These are phyloP conservation scores for Colletotrichum gloeosporioides DNA, from an alignment of 2,329 filamentous ascomycete species.

Conservation along the genomic window DNA sequence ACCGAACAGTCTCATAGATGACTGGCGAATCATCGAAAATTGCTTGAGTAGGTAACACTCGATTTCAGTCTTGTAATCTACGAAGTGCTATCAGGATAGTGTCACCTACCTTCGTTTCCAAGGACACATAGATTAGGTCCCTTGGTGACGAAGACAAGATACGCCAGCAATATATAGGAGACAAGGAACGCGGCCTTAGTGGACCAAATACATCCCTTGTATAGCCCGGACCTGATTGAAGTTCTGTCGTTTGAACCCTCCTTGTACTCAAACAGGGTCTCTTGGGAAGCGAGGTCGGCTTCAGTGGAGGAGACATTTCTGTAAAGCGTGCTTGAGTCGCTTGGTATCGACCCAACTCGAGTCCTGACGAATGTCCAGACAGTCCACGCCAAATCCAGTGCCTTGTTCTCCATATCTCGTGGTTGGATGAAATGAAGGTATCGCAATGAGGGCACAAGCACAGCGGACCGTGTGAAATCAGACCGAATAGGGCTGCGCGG, in stretches of 20 bases:
- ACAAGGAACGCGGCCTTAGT: neutral
- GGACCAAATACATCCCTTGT: neutral
- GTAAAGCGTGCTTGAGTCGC: neutral
- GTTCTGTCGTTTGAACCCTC: neutral
- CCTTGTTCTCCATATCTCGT: neutral
- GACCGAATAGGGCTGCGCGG: neutral
- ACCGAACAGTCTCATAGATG: neutral
- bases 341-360: neutral
- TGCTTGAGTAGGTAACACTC: neutral
- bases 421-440: neutral
- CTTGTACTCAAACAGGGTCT: neutral
- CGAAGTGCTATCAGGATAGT: neutral
- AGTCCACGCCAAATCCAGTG: neutral
- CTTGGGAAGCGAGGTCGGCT: neutral
- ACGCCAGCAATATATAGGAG: neutral
- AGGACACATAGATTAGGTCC: neutral
- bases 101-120: neutral
- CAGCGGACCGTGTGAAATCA: neutral
- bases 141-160: neutral
- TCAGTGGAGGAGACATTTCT: neutral
- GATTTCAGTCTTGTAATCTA: neutral
- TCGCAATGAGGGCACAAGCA: neutral
- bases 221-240: neutral
- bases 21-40: neutral
- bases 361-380: neutral